These are phyloP conservation scores for Arthrinium puccinioides DNA, from an alignment of 2,329 filamentous ascomycete genomes.

Conservation along the genomic window DNA sequence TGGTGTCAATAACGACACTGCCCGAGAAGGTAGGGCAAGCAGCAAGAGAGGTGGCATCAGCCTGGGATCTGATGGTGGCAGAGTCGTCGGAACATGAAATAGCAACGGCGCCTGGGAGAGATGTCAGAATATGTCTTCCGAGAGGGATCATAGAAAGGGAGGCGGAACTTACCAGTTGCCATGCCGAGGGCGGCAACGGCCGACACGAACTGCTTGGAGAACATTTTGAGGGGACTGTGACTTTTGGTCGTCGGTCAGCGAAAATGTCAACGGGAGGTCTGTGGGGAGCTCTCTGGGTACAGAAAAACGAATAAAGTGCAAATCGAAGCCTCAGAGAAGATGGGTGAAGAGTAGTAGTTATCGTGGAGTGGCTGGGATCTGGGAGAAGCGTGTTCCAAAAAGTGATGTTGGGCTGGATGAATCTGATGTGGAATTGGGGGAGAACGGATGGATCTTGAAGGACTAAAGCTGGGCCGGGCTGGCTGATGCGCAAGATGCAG, in stretches of 20 bases:
- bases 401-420: constrained; percentile 8
- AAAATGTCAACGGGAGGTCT: background rate
- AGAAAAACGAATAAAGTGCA: background rate
- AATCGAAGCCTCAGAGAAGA: constrained; percentile 3
- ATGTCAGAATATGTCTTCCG: background rate
- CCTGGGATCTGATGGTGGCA: constrained; percentile 54
- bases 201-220: constrained; percentile 35
- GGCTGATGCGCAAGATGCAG: background rate
- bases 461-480: background rate
- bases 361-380: constrained; percentile 2
- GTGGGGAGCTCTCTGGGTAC: too few species aligned
- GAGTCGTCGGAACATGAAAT: constrained; percentile 28
- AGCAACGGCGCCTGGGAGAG: constrained; percentile 15
- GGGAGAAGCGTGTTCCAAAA: constrained; percentile 8
- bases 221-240: constrained; percentile 31
- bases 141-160: rapidly evolving
- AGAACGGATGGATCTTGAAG: background rate
- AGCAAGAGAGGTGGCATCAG: constrained; percentile 52
- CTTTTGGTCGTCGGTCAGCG: background rate
- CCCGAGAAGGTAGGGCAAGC: constrained; percentile 64
- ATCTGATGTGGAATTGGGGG: background rate
- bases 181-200: constrained; percentile 36
- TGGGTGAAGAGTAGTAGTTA: constrained; percentile 1
- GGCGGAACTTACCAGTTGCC: constrained; percentile 32
- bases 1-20: constrained; percentile 55